Evolutionary conservation across 2,329 filamentous ascomycete species (phyloP).

Genomic region (Aspergillus fumigatus): DNA sequence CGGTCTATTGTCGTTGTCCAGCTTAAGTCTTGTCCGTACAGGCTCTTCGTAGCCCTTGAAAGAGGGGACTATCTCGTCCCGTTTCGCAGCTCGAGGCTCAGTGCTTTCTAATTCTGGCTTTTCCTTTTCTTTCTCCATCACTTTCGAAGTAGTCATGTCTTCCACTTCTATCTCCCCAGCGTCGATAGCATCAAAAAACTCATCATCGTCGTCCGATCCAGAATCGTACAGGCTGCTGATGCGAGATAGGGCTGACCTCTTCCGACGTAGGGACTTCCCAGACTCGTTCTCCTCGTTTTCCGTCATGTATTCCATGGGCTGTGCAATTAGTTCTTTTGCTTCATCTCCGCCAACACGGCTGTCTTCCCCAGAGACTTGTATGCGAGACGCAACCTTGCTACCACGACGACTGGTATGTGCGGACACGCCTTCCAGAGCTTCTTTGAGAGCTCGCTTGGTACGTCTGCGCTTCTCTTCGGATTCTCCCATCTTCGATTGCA

Average conservation of each 20-base stretch:
- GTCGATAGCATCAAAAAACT: conserved; percentile 97
- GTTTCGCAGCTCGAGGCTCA: conserved; percentile 46
- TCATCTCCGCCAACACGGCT: conserved; percentile 34
- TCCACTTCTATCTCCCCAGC: conserved; percentile 74
- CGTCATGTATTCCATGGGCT: conserved; percentile 8
- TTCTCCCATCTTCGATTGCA: conserved; percentile 82
- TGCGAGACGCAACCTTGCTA: conserved; percentile 24
- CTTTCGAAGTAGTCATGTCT: conserved; percentile 56
- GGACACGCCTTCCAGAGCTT: conserved; percentile 64
- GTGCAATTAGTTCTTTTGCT: conserved; percentile 16
- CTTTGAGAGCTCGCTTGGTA: conserved; percentile 83
- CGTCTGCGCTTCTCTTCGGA: conserved; percentile 84
- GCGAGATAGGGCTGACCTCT: conserved; percentile 63
- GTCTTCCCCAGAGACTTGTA: conserved; percentile 32
- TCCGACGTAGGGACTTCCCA: conserved; percentile 45
- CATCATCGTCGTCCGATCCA: conserved; percentile 72
- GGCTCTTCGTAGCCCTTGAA: conserved; percentile 92
- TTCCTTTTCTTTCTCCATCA: conserved; percentile 42
- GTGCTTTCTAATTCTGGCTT: conserved; percentile 36
- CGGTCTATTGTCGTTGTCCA: conserved; percentile 87
- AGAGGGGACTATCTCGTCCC: conserved; percentile 65
- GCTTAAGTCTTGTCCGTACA: conserved; percentile 70
- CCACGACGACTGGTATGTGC: conserved; percentile 38
- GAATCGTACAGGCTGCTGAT: conserved; percentile 68
- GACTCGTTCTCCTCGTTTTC: conserved; percentile 5